phyloP scores from a whole-genome alignment of 1,284 basidiomycete species.

The Inonotus obliquus region DNA sequence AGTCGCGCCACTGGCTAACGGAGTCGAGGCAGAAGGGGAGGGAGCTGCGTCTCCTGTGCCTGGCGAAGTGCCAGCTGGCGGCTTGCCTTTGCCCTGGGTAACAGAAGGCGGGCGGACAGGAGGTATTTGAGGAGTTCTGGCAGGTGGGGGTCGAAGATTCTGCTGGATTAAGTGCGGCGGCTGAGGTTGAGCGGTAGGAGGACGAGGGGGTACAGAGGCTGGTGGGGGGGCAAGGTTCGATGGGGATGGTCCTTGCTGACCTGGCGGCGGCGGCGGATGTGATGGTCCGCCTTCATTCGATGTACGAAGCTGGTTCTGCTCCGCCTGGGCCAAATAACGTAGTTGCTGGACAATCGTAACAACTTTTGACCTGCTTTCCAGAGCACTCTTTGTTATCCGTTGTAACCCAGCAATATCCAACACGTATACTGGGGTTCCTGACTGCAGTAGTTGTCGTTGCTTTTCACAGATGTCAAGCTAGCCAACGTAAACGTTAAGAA shows the following conservation, averaged over 20 bases:
- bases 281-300: neutral
- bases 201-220: slow-evolving; percentile 1
- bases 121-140: slow-evolving; percentile 6
- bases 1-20: slow-evolving; percentile 35
- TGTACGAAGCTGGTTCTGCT: neutral
- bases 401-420: slow-evolving; percentile 41
- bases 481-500: slow-evolving; percentile 8
- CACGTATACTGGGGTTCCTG: slow-evolving; percentile 46
- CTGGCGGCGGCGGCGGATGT: neutral
- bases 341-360: neutral
- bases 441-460: slow-evolving; percentile 44
- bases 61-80: neutral
- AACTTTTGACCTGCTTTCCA: neutral
- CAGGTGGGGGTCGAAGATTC: slow-evolving; percentile 6
- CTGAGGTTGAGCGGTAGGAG: slow-evolving; percentile 12
- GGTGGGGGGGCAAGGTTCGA: neutral
- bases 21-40: slow-evolving; percentile 19
- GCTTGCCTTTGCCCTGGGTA: neutral
- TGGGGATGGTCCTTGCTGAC: neutral
- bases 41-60: neutral
- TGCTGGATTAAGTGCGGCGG: slow-evolving; percentile 6
- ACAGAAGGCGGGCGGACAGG: slow-evolving; percentile 13
- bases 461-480: slow-evolving; percentile 44
- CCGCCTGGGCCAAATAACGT: neutral
- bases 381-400: slow-evolving; percentile 34